Evolutionary conservation across 2,329 filamentous ascomycete species (phyloP), one percentile per base, ranked within the genome.

Genomic region (Elsinoe batatas): DNA sequence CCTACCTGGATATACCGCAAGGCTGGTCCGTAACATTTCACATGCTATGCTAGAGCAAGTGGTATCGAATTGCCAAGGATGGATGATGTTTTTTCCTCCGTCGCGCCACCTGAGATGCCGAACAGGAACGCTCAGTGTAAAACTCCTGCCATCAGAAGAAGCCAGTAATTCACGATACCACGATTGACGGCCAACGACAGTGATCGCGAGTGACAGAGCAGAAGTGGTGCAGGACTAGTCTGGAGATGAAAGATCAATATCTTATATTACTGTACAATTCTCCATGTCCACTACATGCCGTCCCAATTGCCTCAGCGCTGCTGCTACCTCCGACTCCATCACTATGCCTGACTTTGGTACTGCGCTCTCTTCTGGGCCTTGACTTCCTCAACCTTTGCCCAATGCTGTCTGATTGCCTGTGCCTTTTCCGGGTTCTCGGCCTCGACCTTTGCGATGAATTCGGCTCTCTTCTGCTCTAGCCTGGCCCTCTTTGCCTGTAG

Each of bases 361-460:
- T n/a, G 36, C 13, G 36, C 13, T 5, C 35, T 35, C 47, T 51
- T 51, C 33, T 26, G 18, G 3, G 35, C 12, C 47, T 35, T 26
- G 11, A 51, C 6, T 20, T 51, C 47, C 12, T 51, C n/a, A 5
- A 51, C 32, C 35, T 35, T 51, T 6, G 32, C 47, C 47, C 47
- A 51, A 38, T 51, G 47, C 47, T 18, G 17, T 33, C 18, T 51
- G 33, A 51, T 51, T 7, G 32, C 47, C 11, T 32, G 32, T 4
- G 47, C 47, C 35, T 51, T 51, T 12, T 51, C 47, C 15, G 47
- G 47, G 32, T 51, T 33, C 33, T 38, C 47, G 18, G 47, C 47
- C 11, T 51, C 47, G 15, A 51, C 47, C 32, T 51, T 51, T 13
- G 47, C 47, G 18, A 51, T 51, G 12, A 51, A 51, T n/a, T 36